Percentiles rank a stretch among this genome's conserved stretches.
These are phyloP conservation scores for Kwoniella dendrophila DNA, from an alignment of 768 basidiomycete species.

Conservation along the genomic window DNA sequence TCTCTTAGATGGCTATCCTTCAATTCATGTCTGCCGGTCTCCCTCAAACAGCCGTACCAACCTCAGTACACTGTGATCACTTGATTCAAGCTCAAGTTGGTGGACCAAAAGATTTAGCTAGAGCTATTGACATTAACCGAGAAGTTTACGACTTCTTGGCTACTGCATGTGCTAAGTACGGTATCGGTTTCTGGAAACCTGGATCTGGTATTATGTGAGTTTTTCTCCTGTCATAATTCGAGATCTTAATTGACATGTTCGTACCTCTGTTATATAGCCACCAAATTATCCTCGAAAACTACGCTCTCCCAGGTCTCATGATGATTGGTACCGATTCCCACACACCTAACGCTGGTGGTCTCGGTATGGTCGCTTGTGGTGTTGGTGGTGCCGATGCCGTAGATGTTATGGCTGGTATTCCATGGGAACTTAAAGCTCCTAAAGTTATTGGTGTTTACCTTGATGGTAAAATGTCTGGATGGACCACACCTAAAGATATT, in stretches of 20 bases:
- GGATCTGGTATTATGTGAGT: constrained; percentile 88
- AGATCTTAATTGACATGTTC: neutral
- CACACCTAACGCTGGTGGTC: constrained; percentile 98
- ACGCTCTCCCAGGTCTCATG: constrained; percentile 97
- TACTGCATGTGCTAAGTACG: constrained; percentile 94
- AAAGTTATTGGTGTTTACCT: constrained; percentile 98
- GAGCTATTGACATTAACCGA: constrained; percentile 90
- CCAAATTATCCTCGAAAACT: constrained; percentile 99
- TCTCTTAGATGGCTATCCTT: constrained; percentile 86
- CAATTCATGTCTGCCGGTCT: constrained; percentile 99
- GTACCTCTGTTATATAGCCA: constrained; percentile 57
- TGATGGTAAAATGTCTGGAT: constrained; percentile 90
- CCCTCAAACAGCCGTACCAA: constrained; percentile 95
- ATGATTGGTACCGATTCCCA: constrained; percentile 99
- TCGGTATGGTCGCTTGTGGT: constrained; percentile 99
- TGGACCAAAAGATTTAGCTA: constrained; percentile 87
- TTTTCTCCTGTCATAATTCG: neutral
- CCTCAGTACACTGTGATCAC: constrained; percentile 99
- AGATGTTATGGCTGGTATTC: constrained; percentile 96
- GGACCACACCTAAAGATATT: constrained; percentile 98
- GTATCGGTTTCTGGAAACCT: constrained; percentile 99
- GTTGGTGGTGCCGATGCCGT: constrained; percentile 99
- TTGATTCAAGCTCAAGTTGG: constrained; percentile 96
- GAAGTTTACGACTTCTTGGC: constrained; percentile 99
- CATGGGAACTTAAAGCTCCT: constrained; percentile 99